phyloP scores from a whole-genome alignment of 176 grass and related monocot species.

The Pharus latifolius region DNA sequence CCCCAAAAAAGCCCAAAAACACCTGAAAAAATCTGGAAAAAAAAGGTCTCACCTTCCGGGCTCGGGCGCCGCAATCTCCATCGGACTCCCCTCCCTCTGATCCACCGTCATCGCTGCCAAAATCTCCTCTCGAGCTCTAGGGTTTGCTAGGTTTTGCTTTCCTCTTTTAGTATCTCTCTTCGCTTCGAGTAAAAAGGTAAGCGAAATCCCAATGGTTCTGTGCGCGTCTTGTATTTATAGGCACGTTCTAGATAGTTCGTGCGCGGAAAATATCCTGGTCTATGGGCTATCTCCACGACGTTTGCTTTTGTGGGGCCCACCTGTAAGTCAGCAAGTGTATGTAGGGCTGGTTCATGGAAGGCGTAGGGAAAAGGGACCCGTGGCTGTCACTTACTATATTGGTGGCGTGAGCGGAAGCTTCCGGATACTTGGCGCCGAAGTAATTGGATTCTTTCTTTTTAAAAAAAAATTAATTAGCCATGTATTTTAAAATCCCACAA shows the following conservation, averaged over 20 bases:
- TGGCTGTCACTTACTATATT: no score
- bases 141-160: not conserved
- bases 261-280: constrained; percentile 15
- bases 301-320: not conserved
- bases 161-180: no score
- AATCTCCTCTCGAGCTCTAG: not conserved
- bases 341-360: not conserved
- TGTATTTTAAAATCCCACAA: no score
- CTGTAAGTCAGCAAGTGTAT: not conserved
- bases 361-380: not conserved
- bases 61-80: constrained; percentile 6
- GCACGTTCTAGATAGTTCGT: not conserved
- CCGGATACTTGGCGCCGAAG: constrained; percentile 26
- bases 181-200: not conserved
- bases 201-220: rapidly evolving
- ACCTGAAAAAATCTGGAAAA: not conserved
- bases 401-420: constrained; percentile 10
- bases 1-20: not conserved
- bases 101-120: constrained; percentile 25
- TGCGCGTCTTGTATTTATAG: not conserved
- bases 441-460: not conserved
- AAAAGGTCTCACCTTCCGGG: constrained; percentile 35
- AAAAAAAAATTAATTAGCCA: no score
- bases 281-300: not conserved
- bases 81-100: constrained; percentile 12